Conservation (phyloP, 306 rosid genomes). For the Cucurbita argyrosperma region DNA sequence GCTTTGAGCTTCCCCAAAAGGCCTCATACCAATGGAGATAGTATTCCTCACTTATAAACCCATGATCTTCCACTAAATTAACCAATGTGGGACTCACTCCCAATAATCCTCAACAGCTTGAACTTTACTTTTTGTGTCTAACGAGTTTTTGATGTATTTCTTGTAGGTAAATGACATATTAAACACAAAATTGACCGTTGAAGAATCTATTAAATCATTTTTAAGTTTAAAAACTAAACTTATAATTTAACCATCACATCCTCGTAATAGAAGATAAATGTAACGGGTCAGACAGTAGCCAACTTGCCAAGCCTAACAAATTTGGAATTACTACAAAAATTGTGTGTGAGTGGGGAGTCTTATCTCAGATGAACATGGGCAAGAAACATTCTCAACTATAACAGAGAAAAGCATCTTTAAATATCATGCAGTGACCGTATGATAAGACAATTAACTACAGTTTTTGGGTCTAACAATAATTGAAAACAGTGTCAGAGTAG, state of each 20-base stretch:
- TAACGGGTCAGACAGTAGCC: neutral
- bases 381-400: neutral
- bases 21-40: too few relatives aligned
- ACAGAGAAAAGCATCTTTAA: neutral
- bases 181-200: neutral
- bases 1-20: too few relatives aligned
- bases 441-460: neutral
- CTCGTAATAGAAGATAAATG: neutral
- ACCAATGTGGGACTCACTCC: too few relatives aligned
- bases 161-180: neutral
- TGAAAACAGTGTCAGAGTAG: neutral
- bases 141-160: neutral
- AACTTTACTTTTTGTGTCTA: neutral
- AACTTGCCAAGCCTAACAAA: neutral
- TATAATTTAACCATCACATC: too few relatives aligned
- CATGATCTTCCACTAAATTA: too few relatives aligned
- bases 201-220: too few relatives aligned
- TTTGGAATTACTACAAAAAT: neutral
- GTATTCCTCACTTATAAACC: too few relatives aligned
- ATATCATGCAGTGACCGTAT: neutral
- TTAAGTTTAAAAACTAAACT: neutral
- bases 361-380: neutral
- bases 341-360: neutral
- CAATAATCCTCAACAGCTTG: too few relatives aligned
- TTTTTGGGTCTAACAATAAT: neutral